A percentile compares a stretch with the other conserved stretches of the same genome.
phyloP scores from a whole-genome alignment of 2,329 filamentous ascomycete genomes.

The Claviceps sp. region DNA sequence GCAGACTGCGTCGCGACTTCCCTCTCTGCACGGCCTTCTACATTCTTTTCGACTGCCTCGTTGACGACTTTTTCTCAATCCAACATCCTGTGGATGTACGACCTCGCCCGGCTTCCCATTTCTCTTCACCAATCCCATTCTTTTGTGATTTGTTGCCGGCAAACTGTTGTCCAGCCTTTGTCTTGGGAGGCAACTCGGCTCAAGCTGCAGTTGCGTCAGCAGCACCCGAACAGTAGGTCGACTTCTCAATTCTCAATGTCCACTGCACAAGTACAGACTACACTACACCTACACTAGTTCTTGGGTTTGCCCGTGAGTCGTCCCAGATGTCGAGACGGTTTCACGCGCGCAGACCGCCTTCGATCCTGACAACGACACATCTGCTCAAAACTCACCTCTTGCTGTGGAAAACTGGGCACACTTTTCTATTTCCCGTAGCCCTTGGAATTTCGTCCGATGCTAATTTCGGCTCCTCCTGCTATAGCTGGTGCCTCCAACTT shows the following conservation, averaged over 20 bases:
- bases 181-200: not conserved
- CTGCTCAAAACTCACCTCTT: not conserved
- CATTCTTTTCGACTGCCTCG: constrained; percentile 2
- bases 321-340: not conserved
- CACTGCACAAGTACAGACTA: not conserved
- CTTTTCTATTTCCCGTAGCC: not conserved
- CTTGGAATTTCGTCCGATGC: not conserved
- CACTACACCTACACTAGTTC: not conserved
- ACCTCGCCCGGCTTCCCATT: not conserved
- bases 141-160: constrained; percentile 1
- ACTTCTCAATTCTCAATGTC: not conserved
- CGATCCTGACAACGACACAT: not conserved
- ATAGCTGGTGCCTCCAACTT: constrained; percentile 1
- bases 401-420: not conserved
- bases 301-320: not conserved
- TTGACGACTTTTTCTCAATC: not conserved
- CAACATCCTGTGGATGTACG: constrained; percentile 4
- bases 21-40: not conserved
- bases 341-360: not conserved
- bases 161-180: not conserved
- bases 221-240: not conserved
- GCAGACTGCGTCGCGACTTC: constrained; percentile 7
- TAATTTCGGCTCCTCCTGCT: not conserved
- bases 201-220: not conserved
- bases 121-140: not conserved